Conservation (phyloP, 1,284 basidiomycete genomes). For the Irpex rosettiformis region DNA sequence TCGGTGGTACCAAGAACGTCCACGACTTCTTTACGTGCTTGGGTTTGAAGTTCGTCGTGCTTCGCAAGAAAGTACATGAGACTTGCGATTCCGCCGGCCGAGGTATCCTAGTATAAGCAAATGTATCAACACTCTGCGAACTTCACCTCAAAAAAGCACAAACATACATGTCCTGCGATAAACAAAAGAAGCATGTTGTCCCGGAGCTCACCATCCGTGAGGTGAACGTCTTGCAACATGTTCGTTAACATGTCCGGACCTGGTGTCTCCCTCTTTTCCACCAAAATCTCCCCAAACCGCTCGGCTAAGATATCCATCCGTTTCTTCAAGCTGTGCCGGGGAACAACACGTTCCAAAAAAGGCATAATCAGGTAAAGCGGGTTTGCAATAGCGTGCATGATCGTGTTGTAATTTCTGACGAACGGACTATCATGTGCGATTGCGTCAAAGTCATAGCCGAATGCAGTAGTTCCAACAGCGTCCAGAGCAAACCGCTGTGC, state of each 20-base stretch:
- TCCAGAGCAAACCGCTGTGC: slow-evolving; percentile 29
- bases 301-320: slow-evolving; percentile 19
- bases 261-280: not conserved
- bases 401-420: slow-evolving; percentile 28
- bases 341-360: slow-evolving; percentile 26
- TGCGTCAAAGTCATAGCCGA: slow-evolving; percentile 35
- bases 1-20: not conserved
- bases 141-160: no score
- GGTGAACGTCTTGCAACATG: not conserved
- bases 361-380: slow-evolving; percentile 30
- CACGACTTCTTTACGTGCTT: not conserved
- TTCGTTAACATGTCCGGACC: not conserved
- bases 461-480: slow-evolving; percentile 28
- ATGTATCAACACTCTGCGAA: not conserved
- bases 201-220: not conserved
- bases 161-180: slow-evolving; percentile 3
- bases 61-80: slow-evolving; percentile 4
- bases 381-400: slow-evolving; percentile 30
- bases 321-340: slow-evolving; percentile 21
- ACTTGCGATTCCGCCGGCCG: slow-evolving; percentile 2
- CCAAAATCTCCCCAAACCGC: not conserved
- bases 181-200: slow-evolving; percentile 1
- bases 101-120: not conserved
- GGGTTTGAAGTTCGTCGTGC: not conserved
- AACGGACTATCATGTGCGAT: slow-evolving; percentile 29